Percentiles rank a stretch among this genome's conserved stretches.
Evolutionary conservation across 352 stramenopile species (phyloP).

Genomic region (Phytophthora syringae): DNA sequence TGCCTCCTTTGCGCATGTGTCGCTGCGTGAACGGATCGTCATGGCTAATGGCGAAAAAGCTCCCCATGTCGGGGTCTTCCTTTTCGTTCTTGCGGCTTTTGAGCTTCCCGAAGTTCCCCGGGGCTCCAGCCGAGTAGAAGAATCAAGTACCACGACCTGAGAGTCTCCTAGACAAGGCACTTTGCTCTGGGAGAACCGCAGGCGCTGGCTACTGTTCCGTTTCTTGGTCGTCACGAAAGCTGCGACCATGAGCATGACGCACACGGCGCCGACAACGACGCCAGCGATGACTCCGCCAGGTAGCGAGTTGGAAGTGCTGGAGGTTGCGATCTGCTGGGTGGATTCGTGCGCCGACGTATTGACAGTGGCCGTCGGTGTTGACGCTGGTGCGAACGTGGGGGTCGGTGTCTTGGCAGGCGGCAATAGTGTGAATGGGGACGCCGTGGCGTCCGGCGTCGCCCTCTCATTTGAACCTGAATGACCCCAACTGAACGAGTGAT

Average conservation of each 20-base stretch:
- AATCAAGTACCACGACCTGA: slow-evolving; percentile 10
- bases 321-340: slow-evolving; percentile 10
- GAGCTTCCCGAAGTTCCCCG: slow-evolving; percentile 6
- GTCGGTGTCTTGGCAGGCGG: not conserved
- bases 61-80: slow-evolving; percentile 1
- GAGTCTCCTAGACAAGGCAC: slow-evolving; percentile 23
- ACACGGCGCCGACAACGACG: slow-evolving; percentile 22
- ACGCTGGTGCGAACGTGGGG: not conserved
- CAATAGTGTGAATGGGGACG: slow-evolving; percentile 7
- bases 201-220: not conserved
- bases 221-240: slow-evolving; percentile 17
- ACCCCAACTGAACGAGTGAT: slow-evolving; percentile 7
- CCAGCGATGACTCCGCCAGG: slow-evolving; percentile 21
- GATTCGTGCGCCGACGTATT: slow-evolving; percentile 33
- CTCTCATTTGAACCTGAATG: slow-evolving; percentile 13
- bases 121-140: slow-evolving; percentile 20
- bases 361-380: slow-evolving; percentile 13
- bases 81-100: slow-evolving; percentile 2
- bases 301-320: slow-evolving; percentile 1
- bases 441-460: slow-evolving; percentile 6
- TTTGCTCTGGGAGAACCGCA: slow-evolving; percentile 25
- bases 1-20: slow-evolving; percentile 36
- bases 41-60: slow-evolving; percentile 18
- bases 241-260: slow-evolving; percentile 27
- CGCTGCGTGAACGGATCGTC: slow-evolving; percentile 29